Evolutionary conservation across 768 basidiomycete genomes (phyloP), one percentile per base, ranked within the genome.

Genomic region (Tephrocybe sp.): DNA sequence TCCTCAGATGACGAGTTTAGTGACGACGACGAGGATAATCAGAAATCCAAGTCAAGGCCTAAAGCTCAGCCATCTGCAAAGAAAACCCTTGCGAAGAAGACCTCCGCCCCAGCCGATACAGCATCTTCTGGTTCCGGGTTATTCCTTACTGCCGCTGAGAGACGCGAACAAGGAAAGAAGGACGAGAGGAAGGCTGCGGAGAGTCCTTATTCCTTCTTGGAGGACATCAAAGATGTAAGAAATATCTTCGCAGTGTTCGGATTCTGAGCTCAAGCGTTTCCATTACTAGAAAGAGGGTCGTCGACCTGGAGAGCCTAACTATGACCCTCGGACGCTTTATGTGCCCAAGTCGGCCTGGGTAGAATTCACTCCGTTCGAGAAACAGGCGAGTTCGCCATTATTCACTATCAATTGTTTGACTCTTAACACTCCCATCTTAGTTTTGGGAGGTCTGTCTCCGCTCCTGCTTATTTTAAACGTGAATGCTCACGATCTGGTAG

Each of bases 301-400:
- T 44, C 74, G 79, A 49, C 90, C 91, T 21, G 83, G 81, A n/a
- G 81, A 96, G 55, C 83, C 88, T 0, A 83, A 86, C 12, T 98
- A 98, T 61, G 96, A 99, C 61, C 91, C 91, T 5, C 76, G 95
- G 43, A 97, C 97, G 0, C 67, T 98, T 26, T 81, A 78, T 62
- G 80, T 99, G 46, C 95, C 95, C 0, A 68, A 77, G 24, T 78
- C 73, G 37, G 83, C 85, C 0, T 96, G 94, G 93, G 73, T 74
- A 23, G 73, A 74, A 0, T 96, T 99, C 61, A 96, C 94, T 2
- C 93, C 95, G 0, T 99, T 99, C 64, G 97, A 99, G 72, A 93
- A 85, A 60, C 93, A 92, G 78, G 86, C 81, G 51, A 26, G 64
- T 67, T 34, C 41, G 10, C 15, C 47, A 50, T 20, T 30, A 8